Evolutionary conservation across 202 grass and related monocot genomes (phyloP).

Genomic region (Zizania palustris): DNA sequence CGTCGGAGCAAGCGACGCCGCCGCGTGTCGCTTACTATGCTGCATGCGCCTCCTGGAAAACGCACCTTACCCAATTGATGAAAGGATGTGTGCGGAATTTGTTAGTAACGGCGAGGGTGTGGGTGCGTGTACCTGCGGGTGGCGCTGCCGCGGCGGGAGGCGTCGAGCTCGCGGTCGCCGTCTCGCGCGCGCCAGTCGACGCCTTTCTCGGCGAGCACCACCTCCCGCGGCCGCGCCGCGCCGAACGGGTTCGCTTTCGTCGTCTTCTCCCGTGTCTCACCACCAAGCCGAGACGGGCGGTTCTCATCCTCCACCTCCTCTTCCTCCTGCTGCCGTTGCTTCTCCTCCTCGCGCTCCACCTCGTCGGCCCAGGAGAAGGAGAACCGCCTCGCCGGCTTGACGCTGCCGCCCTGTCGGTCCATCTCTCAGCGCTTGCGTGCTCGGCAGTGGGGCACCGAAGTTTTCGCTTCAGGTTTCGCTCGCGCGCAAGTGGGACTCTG

Average conservation of each 20-base stretch:
- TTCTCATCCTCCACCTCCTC: neutral
- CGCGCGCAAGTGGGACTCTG: neutral
- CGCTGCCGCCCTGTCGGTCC: neutral
- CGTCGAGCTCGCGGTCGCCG: constrained; percentile 47
- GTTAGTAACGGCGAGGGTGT: neutral
- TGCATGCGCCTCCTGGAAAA: neutral
- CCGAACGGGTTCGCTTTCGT: constrained; percentile 49
- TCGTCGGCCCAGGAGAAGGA: constrained; percentile 81
- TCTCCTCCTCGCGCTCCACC: constrained; percentile 62
- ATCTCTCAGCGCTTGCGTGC: neutral
- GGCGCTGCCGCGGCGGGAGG: neutral
- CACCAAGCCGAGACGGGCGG: neutral
- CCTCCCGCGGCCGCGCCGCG: constrained; percentile 55
- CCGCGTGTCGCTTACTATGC: neutral
- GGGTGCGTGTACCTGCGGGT: neutral
- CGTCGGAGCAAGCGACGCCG: neutral
- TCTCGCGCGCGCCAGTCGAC: constrained; percentile 65
- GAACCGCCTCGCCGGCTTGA: constrained; percentile 29
- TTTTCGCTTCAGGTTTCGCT: neutral
- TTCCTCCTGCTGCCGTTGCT: neutral
- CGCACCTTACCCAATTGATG: too few species aligned
- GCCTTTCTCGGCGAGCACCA: constrained; percentile 65
- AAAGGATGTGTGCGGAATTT: neutral
- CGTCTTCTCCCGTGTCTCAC: constrained; percentile 1
- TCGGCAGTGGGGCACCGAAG: neutral